These are phyloP conservation scores for Fusarium stilboides DNA, from an alignment of 2,329 filamentous ascomycete genomes.

Conservation along the genomic window DNA sequence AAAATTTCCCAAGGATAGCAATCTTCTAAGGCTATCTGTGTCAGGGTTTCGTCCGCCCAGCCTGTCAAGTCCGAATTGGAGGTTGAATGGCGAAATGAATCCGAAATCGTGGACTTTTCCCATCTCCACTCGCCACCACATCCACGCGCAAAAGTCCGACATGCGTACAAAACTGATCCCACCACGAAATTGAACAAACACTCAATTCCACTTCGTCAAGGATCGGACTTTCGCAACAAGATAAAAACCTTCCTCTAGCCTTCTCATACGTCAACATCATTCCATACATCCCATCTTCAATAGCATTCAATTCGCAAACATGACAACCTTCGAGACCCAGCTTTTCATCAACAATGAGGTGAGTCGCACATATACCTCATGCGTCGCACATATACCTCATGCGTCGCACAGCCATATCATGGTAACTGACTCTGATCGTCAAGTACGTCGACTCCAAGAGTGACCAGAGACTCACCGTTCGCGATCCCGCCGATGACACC, in stretches of 20 bases:
- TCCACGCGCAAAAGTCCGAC: not conserved
- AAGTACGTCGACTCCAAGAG: constrained; percentile 13
- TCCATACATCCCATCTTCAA: too few relatives aligned
- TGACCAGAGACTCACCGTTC: constrained; percentile 1
- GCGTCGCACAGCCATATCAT: too few relatives aligned
- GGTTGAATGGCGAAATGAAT: too few relatives aligned
- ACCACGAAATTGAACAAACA: not conserved
- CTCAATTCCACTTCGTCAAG: too few relatives aligned
- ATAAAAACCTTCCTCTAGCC: too few relatives aligned
- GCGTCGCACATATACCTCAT: too few relatives aligned
- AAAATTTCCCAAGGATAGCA: too few relatives aligned
- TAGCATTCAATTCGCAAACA: too few relatives aligned
- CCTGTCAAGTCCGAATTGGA: too few relatives aligned
- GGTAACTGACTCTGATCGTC: too few relatives aligned
- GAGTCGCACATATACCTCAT: not conserved
- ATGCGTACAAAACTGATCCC: not conserved
- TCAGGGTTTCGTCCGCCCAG: not conserved
- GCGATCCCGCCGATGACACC: not conserved
- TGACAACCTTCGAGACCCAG: not conserved
- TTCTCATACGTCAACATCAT: too few relatives aligned
- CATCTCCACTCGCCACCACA: not conserved
- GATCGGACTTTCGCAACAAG: too few relatives aligned
- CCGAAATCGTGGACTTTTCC: not conserved
- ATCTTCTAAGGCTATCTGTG: not conserved
- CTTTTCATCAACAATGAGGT: constrained; percentile 16